Conservation (phyloP, 2,329 filamentous ascomycete species). For the Phaeosphaeriaceae sp. region DNA sequence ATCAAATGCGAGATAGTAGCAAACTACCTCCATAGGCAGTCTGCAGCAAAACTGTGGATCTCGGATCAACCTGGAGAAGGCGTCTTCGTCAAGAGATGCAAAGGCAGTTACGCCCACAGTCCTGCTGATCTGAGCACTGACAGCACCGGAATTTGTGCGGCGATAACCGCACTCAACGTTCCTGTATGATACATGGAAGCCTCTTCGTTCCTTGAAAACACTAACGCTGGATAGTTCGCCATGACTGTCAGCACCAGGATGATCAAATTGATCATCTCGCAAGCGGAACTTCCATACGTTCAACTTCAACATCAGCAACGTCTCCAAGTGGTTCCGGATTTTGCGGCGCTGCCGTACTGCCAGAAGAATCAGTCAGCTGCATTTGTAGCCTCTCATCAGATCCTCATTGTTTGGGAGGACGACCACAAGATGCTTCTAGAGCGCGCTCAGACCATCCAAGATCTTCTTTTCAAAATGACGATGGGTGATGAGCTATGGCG, state of each 20-base stretch:
- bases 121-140: conserved; percentile 56
- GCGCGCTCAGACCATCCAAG: conserved; percentile 75
- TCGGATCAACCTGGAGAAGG: conserved; percentile 59
- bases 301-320: conserved; percentile 65
- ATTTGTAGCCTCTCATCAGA: conserved; percentile 73
- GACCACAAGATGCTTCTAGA: conserved; percentile 74
- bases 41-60: conserved; percentile 63
- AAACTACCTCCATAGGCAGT: conserved; percentile 68
- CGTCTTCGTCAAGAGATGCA: conserved; percentile 61
- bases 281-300: conserved; percentile 61
- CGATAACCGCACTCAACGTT: conserved; percentile 60
- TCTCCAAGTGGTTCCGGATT: conserved; percentile 67
- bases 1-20: conserved; percentile 69
- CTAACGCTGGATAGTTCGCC: conserved; percentile 58
- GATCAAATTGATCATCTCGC: conserved; percentile 63
- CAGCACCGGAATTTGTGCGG: conserved; percentile 58
- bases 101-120: conserved; percentile 60
- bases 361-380: conserved; percentile 83
- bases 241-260: conserved; percentile 73
- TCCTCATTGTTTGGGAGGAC: conserved; percentile 84
- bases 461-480: conserved; percentile 75
- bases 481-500: conserved; percentile 60
- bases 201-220: not conserved
- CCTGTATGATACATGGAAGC: conserved; percentile 49
- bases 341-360: conserved; percentile 64